phyloP scores from a whole-genome alignment of 1,284 basidiomycete genomes.

The Stygiomarasmius scandens region DNA sequence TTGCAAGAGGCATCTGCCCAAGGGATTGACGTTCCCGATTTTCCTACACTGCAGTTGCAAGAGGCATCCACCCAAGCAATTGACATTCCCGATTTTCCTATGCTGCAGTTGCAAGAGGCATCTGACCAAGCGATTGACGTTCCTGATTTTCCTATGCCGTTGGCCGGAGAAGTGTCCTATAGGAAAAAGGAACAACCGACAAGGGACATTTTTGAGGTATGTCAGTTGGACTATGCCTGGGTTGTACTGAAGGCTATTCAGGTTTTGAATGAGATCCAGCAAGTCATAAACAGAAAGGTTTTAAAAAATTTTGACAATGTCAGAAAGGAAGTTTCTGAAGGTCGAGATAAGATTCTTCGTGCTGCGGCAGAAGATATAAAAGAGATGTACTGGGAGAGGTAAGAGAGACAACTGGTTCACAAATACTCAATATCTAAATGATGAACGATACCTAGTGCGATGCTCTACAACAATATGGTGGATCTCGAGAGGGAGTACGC shows the following conservation, averaged over 20 bases:
- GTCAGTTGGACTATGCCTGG: neutral
- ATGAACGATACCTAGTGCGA: constrained; percentile 26
- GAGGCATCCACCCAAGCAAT: too few species aligned
- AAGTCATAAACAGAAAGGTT: constrained; percentile 45
- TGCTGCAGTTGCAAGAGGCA: too few species aligned
- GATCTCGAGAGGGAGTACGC: constrained; percentile 41
- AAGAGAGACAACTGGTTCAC: constrained; percentile 1
- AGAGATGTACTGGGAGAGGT: constrained; percentile 42
- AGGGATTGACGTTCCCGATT: too few species aligned
- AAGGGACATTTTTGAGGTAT: constrained; percentile 7
- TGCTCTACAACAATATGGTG: constrained; percentile 36
- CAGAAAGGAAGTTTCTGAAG: constrained; percentile 40
- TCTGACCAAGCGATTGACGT: too few species aligned
- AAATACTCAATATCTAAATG: constrained; percentile 19
- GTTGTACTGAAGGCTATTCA: neutral
- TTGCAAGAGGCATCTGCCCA: too few species aligned
- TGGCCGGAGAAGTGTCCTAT: neutral
- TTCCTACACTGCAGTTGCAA: too few species aligned
- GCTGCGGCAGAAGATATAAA: constrained; percentile 44
- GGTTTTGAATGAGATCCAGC: constrained; percentile 10
- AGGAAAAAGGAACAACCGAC: neutral
- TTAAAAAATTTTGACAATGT: constrained; percentile 43
- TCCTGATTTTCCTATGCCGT: too few species aligned
- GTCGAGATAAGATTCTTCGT: constrained; percentile 42
- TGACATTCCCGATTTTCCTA: too few species aligned